Conservation (phyloP, 2,329 filamentous ascomycete species). For the Xylaria digitata region DNA sequence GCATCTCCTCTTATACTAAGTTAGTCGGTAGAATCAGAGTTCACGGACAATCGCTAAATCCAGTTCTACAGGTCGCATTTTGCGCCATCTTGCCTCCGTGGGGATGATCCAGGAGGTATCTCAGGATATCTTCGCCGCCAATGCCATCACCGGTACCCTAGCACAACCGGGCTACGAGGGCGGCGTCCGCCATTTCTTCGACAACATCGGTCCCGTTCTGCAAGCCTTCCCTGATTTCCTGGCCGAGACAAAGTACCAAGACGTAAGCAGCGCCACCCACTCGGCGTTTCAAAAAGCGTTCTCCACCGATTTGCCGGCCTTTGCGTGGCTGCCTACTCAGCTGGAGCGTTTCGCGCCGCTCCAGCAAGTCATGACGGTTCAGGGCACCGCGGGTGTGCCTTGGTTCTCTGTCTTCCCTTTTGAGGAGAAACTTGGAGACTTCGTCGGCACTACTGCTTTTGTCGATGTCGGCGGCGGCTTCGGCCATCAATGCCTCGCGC, state of each 20-base stretch:
- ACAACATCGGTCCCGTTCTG: constrained; percentile 19
- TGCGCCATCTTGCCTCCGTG: constrained; percentile 21
- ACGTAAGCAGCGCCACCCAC: constrained; percentile 37
- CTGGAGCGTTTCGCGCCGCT: constrained; percentile 41
- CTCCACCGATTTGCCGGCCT: constrained; percentile 42
- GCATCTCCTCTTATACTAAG: constrained; percentile 4
- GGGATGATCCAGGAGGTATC: constrained; percentile 30
- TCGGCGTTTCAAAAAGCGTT: constrained; percentile 46
- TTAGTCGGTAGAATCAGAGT: neutral
- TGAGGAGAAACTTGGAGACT: constrained; percentile 29
- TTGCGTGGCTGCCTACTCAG: constrained; percentile 42
- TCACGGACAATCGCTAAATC: neutral
- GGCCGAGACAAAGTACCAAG: constrained; percentile 40
- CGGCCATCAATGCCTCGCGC: constrained; percentile 35
- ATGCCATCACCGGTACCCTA: constrained; percentile 22
- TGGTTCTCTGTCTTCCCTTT: constrained; percentile 44
- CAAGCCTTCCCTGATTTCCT: constrained; percentile 34
- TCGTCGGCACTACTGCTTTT: neutral
- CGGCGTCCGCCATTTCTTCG: constrained; percentile 24
- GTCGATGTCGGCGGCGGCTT: constrained; percentile 34
- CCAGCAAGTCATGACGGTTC: constrained; percentile 45
- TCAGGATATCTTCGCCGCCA: constrained; percentile 29
- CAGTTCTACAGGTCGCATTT: constrained; percentile 6
- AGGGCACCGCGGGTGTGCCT: constrained; percentile 37
- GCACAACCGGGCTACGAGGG: constrained; percentile 28